These are phyloP conservation scores for Ganoderma lucidum DNA, from an alignment of 1,284 basidiomycete genomes.

Conservation along the genomic window DNA sequence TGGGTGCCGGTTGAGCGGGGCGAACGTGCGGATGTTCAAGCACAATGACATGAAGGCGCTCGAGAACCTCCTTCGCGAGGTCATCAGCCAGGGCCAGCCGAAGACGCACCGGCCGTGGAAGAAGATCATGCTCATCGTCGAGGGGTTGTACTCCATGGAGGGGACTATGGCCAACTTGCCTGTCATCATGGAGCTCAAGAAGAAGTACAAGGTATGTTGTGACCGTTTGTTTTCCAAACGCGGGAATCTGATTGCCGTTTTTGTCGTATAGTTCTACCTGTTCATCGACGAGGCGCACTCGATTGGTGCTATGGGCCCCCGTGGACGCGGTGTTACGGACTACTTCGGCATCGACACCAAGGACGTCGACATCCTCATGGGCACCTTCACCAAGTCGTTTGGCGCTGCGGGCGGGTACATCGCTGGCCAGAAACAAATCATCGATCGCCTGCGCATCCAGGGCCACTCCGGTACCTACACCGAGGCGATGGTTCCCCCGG, in stretches of 20 bases:
- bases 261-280: constrained; percentile 81
- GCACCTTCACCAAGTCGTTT: constrained; percentile 99
- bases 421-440: constrained; percentile 81
- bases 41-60: constrained; percentile 94
- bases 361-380: constrained; percentile 95
- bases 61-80: constrained; percentile 87
- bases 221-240: not conserved
- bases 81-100: constrained; percentile 96
- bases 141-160: constrained; percentile 99
- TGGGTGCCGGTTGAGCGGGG: constrained; percentile 90
- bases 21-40: constrained; percentile 93
- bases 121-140: constrained; percentile 95
- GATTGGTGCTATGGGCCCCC: constrained; percentile 93
- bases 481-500: constrained; percentile 91
- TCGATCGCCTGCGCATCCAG: constrained; percentile 83
- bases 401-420: constrained; percentile 98
- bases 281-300: constrained; percentile 99
- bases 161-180: constrained; percentile 93
- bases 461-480: constrained; percentile 91
- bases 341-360: constrained; percentile 92
- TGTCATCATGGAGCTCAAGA: constrained; percentile 86
- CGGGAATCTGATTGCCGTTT: constrained; percentile 15
- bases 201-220: constrained; percentile 88
- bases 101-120: constrained; percentile 99
- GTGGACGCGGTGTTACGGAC: constrained; percentile 94